phyloP scores from a whole-genome alignment of 768 basidiomycete genomes.

The Nevesoporus exiguus region DNA sequence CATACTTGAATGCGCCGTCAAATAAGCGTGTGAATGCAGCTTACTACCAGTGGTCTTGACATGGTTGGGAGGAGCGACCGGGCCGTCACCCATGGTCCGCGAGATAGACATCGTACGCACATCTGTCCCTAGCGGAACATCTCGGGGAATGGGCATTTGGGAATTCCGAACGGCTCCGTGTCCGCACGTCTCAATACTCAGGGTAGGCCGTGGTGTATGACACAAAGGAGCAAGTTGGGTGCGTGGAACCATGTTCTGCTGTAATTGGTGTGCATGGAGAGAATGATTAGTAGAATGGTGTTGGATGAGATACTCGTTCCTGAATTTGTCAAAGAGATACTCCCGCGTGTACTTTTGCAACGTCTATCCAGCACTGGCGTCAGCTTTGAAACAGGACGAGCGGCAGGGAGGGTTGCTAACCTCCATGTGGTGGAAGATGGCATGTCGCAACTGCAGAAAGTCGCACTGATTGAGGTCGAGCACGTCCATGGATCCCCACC shows the following conservation, averaged over 20 bases:
- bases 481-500: conserved; percentile 84
- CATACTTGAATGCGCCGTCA: conserved; percentile 14
- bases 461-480: conserved; percentile 78
- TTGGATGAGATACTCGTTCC: conserved; percentile 52
- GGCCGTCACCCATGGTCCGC: conserved; percentile 39
- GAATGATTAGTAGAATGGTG: conserved; percentile 46
- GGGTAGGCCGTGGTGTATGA: conserved; percentile 50
- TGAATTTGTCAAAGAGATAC: conserved; percentile 79
- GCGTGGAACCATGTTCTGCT: conserved; percentile 37
- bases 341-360: conserved; percentile 82
- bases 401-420: conserved; percentile 41
- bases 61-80: conserved; percentile 26
- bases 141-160: conserved; percentile 44
- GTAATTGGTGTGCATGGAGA: conserved; percentile 43
- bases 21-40: conserved; percentile 18
- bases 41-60: conserved; percentile 37
- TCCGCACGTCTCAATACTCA: conserved; percentile 58
- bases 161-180: conserved; percentile 45
- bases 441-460: conserved; percentile 70
- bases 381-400: conserved; percentile 14
- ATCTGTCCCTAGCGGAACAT: conserved; percentile 44
- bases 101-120: conserved; percentile 41
- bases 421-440: conserved; percentile 87
- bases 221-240: conserved; percentile 25
- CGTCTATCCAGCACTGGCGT: conserved; percentile 47